These are phyloP conservation scores for Tricholoma matsutake DNA, from an alignment of 768 basidiomycete species.

Conservation along the genomic window DNA sequence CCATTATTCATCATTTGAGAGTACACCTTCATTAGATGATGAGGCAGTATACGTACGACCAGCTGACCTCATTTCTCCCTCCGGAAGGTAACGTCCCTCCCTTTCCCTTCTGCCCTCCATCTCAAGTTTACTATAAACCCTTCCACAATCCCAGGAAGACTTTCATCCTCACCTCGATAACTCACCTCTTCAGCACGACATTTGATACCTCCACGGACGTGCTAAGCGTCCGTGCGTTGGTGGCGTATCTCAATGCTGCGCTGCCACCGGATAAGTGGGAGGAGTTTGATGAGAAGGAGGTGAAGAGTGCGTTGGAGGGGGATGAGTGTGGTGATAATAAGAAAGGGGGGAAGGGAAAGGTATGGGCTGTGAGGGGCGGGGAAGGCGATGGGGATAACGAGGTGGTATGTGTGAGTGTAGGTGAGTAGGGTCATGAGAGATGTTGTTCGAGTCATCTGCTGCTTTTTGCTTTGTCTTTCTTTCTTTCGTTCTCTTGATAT, in stretches of 20 bases:
- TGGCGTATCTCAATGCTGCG: slow-evolving; percentile 73
- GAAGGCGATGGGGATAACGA: not conserved
- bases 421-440: no score
- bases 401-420: not conserved
- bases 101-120: not conserved
- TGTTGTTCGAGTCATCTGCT: not conserved
- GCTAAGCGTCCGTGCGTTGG: slow-evolving; percentile 62
- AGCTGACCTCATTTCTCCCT: slow-evolving; percentile 57
- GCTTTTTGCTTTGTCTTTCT: not conserved
- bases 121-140: not conserved
- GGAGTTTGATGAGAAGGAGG: slow-evolving; percentile 77
- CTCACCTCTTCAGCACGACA: slow-evolving; percentile 64
- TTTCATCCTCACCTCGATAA: slow-evolving; percentile 60
- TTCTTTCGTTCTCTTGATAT: not conserved
- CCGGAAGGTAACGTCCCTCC: slow-evolving; percentile 47
- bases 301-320: slow-evolving; percentile 48
- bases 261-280: slow-evolving; percentile 77
- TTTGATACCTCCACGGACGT: slow-evolving; percentile 59
- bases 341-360: slow-evolving; percentile 43
- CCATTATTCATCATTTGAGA: not conserved
- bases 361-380: slow-evolving; percentile 39
- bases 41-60: slow-evolving; percentile 29
- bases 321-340: slow-evolving; percentile 18
- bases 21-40: not conserved
- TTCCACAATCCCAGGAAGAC: slow-evolving; percentile 38